Percentiles rank a stretch among this genome's conserved stretches.
Conservation (phyloP, 768 basidiomycete species). For the Tephrocybe sp. region DNA sequence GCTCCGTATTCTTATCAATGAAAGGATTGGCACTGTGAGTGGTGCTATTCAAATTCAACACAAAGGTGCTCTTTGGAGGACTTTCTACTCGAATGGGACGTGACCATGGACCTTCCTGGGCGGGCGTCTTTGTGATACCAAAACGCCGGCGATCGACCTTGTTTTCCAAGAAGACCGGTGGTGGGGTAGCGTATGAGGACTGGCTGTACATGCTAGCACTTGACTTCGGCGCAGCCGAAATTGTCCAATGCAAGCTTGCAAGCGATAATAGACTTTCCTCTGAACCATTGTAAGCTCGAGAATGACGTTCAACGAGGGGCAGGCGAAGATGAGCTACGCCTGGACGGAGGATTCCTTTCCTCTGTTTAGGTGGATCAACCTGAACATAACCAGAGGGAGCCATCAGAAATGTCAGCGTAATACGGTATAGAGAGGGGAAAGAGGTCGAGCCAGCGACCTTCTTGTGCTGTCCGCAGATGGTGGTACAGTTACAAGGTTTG, state of each 20-base stretch:
- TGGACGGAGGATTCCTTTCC: slow-evolving; percentile 12
- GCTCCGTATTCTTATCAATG: background rate
- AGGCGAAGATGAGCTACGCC: slow-evolving; percentile 12
- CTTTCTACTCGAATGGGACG: slow-evolving; percentile 1
- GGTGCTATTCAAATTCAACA: slow-evolving; percentile 6
- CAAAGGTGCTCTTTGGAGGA: slow-evolving; percentile 4
- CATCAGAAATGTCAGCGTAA: slow-evolving; percentile 8
- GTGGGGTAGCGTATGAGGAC: slow-evolving; percentile 15
- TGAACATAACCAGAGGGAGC: slow-evolving; percentile 8
- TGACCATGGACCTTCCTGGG: slow-evolving; percentile 16
- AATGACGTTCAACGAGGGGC: slow-evolving; percentile 14
- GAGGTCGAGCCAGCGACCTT: slow-evolving; percentile 18
- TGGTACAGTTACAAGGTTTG: background rate
- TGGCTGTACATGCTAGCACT: slow-evolving; percentile 24
- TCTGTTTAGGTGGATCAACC: slow-evolving; percentile 1
- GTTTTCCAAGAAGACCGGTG: slow-evolving; percentile 10
- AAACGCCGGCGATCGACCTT: slow-evolving; percentile 21
- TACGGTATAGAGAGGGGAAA: background rate
- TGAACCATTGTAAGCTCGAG: background rate
- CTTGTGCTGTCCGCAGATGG: slow-evolving; percentile 1
- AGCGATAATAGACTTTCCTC: slow-evolving; percentile 14
- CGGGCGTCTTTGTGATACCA: slow-evolving; percentile 20
- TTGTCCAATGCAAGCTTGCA: slow-evolving; percentile 16
- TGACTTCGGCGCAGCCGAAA: slow-evolving; percentile 17
- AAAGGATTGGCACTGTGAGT: background rate